Base-by-base conservation (phyloP, 2,329 filamentous ascomycete genomes). In the Chaetomiaceae sp. region DNA sequence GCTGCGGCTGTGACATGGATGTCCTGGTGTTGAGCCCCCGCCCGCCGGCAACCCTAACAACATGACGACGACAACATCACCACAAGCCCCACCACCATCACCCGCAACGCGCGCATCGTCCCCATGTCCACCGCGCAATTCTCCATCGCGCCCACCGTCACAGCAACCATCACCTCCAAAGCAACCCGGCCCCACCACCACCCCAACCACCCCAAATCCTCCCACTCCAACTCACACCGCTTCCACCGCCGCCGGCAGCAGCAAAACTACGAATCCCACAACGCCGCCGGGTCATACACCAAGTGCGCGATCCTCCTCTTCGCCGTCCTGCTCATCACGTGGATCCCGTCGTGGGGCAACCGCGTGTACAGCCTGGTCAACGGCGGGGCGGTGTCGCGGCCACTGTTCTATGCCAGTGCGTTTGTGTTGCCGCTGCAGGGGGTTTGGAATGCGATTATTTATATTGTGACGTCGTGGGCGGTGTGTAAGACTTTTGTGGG, bases 361-460 rank as follows among this genome's bases (percentile, higher is more conserved):
- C 76, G 88, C 8, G 76, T 90, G 12, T 89, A 86, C 65, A 80
- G 79, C 6, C 69, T 89, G 15, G 70, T 81, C 12, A 69, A 84
- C 58, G 67, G 72, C 0, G 66, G 74, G 20, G 53, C 72, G 4
- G 65, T 75, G 0, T 75, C 71, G 7, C 73, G 80, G 30, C 70
- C 73, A 0, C 74, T 93, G 6, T 81, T 86, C 56, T 80, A 84
- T 52, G 76, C 81, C 48, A 82, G 83, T 18, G 81, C 84, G 0
- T 74, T 88, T 35, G 86, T 93, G 0, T 73, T 94, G 5, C 87
- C 88, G 0, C 72, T 89, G 0, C 87, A 94, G 61, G 88, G 88
- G 0, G 86, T 90, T 58, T 91, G 87, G 86, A 94, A 93, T 62
- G 78, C 81, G 11, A 64, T 86, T 45, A 88, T 94, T 54, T 93